Percentiles rank a stretch among this genome's conserved stretches.
Evolutionary conservation across 441 rosid species (phyloP).

Genomic region (Populus tomentosa): DNA sequence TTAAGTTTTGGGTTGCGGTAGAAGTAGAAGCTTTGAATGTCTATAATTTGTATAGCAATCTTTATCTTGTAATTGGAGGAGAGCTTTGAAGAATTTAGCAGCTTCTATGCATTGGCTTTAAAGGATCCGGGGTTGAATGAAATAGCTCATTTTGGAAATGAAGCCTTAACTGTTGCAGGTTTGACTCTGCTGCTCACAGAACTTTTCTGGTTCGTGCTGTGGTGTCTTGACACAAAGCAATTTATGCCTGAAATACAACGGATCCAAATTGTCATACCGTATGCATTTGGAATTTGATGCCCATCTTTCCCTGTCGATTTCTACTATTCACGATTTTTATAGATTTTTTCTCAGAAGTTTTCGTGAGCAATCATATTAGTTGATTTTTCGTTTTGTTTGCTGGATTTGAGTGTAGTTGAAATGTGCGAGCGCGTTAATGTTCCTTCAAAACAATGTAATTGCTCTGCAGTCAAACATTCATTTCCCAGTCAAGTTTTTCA

Average conservation of each 20-base stretch:
- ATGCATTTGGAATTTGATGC: background rate
- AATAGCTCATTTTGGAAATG: background rate
- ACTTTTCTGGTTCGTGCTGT: background rate
- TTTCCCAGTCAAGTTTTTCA: background rate
- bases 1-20: constrained; percentile 13
- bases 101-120: background rate
- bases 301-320: background rate
- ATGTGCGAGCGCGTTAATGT: background rate
- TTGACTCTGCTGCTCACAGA: background rate
- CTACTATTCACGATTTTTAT: background rate
- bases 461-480: background rate
- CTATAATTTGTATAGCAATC: background rate
- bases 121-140: background rate
- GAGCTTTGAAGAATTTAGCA: background rate
- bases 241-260: background rate
- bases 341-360: background rate
- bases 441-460: background rate
- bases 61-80: constrained; percentile 1
- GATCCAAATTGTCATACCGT: background rate
- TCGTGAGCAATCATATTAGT: background rate
- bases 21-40: background rate
- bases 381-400: background rate
- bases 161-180: background rate
- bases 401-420: background rate
- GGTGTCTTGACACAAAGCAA: background rate